Conservation (phyloP, 2,329 filamentous ascomycete genomes). For the Lachnum nothofagi region DNA sequence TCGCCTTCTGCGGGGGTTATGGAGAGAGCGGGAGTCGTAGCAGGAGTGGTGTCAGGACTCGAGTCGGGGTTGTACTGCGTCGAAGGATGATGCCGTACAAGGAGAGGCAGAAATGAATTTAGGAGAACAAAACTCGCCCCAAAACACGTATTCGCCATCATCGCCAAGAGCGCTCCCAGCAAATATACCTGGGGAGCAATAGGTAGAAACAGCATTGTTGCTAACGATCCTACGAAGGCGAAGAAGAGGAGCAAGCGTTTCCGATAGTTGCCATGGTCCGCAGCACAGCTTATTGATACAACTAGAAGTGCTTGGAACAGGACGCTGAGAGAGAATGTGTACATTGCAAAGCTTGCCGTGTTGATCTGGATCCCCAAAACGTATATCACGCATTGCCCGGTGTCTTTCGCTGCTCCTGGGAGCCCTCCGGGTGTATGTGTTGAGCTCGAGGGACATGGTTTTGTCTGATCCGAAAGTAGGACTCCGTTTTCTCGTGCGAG, state of each 20-base stretch:
- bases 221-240: slow-evolving; percentile 71
- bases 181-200: slow-evolving; percentile 71
- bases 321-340: slow-evolving; percentile 92
- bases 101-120: slow-evolving; percentile 87
- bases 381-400: slow-evolving; percentile 73
- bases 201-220: slow-evolving; percentile 84
- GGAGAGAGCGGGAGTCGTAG: slow-evolving; percentile 25
- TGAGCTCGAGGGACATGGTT: slow-evolving; percentile 52
- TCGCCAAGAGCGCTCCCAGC: slow-evolving; percentile 75
- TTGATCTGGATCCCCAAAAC: slow-evolving; percentile 83
- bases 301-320: slow-evolving; percentile 84
- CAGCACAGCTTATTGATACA: slow-evolving; percentile 91
- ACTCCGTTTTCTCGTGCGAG: slow-evolving; percentile 89
- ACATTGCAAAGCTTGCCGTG: slow-evolving; percentile 96
- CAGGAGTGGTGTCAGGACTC: too few species aligned
- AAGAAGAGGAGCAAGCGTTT: slow-evolving; percentile 85
- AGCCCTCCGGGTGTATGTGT: slow-evolving; percentile 17
- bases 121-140: slow-evolving; percentile 91
- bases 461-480: slow-evolving; percentile 69
- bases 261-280: slow-evolving; percentile 87
- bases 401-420: slow-evolving; percentile 32
- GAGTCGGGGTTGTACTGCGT: slow-evolving; percentile 26
- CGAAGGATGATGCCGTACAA: slow-evolving; percentile 74
- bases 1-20: slow-evolving; percentile 19
- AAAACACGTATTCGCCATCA: slow-evolving; percentile 89